These are phyloP conservation scores for Xylariaceae sp. DNA, from an alignment of 2,329 filamentous ascomycete genomes.

Conservation along the genomic window DNA sequence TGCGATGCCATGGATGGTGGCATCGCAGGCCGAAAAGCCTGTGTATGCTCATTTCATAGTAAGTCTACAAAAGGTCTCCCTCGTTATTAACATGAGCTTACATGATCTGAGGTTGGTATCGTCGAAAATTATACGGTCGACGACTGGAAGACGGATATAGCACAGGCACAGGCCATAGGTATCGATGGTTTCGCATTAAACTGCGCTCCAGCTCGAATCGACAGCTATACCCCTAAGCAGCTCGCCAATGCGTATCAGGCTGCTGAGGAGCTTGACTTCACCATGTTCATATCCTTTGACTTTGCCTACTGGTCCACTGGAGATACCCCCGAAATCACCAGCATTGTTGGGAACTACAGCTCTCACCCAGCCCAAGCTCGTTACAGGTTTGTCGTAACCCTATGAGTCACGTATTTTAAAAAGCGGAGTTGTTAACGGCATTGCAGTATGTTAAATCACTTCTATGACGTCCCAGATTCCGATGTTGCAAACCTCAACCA, in stretches of 20 bases:
- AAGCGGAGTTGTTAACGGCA: background rate
- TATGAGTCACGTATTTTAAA: background rate
- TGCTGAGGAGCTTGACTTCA: constrained; percentile 19
- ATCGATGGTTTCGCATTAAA: constrained; percentile 24
- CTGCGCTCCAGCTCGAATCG: constrained; percentile 18
- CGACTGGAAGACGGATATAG: constrained; percentile 25
- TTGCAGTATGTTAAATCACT: constrained; percentile 1
- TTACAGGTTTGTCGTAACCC: constrained; percentile 13
- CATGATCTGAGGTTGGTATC: constrained; percentile 15
- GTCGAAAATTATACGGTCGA: constrained; percentile 25
- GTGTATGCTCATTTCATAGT: constrained; percentile 28
- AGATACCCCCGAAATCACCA: constrained; percentile 13
- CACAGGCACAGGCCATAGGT: constrained; percentile 21
- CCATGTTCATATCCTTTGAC: constrained; percentile 25
- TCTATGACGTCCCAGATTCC: too few species aligned
- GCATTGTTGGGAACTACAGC: constrained; percentile 22
- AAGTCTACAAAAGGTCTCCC: background rate
- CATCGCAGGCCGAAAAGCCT: constrained; percentile 10
- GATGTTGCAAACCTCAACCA: too few species aligned
- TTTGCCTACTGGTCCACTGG: constrained; percentile 22
- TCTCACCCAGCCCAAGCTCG: constrained; percentile 18
- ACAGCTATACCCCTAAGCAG: constrained; percentile 20
- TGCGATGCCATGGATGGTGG: constrained; percentile 19
- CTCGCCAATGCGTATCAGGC: constrained; percentile 25
- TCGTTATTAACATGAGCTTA: background rate